phyloP scores from a whole-genome alignment of 345 rosid species.

The Citrus inodora region DNA sequence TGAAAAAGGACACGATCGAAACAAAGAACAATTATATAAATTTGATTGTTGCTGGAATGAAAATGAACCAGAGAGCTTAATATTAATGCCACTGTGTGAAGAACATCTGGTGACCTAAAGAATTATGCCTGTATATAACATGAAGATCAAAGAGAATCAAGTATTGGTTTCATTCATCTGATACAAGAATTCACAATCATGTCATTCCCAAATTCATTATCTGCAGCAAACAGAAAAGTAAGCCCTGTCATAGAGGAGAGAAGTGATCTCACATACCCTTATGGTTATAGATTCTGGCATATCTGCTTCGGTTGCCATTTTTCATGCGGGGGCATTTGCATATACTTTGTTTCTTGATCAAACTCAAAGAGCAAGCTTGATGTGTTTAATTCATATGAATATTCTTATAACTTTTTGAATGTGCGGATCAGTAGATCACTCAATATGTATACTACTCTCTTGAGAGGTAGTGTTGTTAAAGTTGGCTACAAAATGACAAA shows the following conservation, averaged over 20 bases:
- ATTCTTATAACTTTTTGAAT: constrained; percentile 17
- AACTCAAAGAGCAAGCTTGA: background rate
- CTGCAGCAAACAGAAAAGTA: background rate
- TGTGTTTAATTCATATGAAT: background rate
- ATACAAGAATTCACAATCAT: background rate
- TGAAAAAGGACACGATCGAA: background rate
- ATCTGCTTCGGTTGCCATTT: constrained; percentile 63
- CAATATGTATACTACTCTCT: constrained; percentile 18
- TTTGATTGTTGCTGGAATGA: background rate
- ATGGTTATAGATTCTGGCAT: constrained; percentile 30
- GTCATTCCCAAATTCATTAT: background rate
- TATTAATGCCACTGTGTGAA: background rate
- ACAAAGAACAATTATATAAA: background rate
- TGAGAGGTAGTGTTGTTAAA: constrained; percentile 27
- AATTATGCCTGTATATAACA: background rate
- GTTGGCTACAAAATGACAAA: constrained; percentile 40
- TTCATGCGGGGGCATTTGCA: constrained; percentile 18
- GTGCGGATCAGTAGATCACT: constrained; percentile 26
- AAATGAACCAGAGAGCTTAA: background rate
- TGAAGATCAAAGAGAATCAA: background rate
- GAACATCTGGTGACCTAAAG: background rate
- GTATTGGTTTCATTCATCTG: background rate
- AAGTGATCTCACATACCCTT: constrained; percentile 34
- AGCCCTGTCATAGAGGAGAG: background rate
- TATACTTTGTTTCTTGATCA: background rate